Conservation (phyloP, 2,329 filamentous ascomycete genomes). For the Teratosphaeria epicoccoides region DNA sequence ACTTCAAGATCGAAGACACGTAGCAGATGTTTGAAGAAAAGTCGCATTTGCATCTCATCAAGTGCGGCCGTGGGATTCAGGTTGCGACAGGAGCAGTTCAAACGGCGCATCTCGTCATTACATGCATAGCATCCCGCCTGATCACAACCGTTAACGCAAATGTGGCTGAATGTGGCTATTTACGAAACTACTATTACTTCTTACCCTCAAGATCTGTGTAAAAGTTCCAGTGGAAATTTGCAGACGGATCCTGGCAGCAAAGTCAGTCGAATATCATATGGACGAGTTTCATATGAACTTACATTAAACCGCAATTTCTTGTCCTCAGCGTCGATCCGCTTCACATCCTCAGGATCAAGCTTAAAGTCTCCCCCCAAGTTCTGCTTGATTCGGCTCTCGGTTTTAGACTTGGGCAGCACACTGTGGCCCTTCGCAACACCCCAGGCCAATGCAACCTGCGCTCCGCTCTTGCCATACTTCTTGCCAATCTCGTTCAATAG, state of each 20-base stretch:
- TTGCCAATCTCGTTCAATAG: slow-evolving; percentile 41
- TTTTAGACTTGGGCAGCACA: slow-evolving; percentile 45
- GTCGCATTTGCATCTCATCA: too few species aligned
- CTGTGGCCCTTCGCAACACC: slow-evolving; percentile 39
- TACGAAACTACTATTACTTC: slow-evolving; percentile 14
- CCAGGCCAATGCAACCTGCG: slow-evolving; percentile 47
- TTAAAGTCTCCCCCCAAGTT: slow-evolving; percentile 44
- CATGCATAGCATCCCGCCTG: neutral
- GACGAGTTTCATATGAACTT: neutral
- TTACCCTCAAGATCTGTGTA: slow-evolving; percentile 51
- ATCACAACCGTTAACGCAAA: neutral
- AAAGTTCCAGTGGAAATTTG: slow-evolving; percentile 36
- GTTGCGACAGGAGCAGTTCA: too few species aligned
- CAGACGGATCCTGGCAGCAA: neutral
- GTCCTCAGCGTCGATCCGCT: slow-evolving; percentile 45
- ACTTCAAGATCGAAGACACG: too few species aligned
- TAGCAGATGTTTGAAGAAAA: too few species aligned
- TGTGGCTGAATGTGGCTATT: neutral
- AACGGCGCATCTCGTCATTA: too few species aligned
- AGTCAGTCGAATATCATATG: slow-evolving; percentile 37
- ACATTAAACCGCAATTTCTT: slow-evolving; percentile 55
- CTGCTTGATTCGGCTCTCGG: slow-evolving; percentile 23
- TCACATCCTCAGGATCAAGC: slow-evolving; percentile 46
- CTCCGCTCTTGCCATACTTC: slow-evolving; percentile 41
- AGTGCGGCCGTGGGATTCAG: too few species aligned